Conservation (phyloP, 1,284 basidiomycete species). For the Exobasidium rhododendri region DNA sequence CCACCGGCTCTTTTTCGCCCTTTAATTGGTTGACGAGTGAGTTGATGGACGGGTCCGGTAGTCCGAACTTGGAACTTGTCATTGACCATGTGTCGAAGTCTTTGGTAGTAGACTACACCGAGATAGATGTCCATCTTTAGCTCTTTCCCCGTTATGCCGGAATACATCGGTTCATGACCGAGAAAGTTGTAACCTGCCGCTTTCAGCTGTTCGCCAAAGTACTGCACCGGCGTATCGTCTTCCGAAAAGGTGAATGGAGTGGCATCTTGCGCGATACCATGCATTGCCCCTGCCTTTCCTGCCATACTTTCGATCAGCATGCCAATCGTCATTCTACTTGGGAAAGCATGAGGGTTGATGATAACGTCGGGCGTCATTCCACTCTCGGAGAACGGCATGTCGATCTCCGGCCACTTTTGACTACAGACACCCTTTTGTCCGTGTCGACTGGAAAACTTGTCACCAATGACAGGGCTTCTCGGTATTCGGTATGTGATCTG, state of each 20-base stretch:
- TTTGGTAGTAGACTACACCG: constrained; percentile 97
- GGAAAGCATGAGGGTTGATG: constrained; percentile 99
- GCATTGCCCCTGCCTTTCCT: constrained; percentile 96
- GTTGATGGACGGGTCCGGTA: constrained; percentile 89
- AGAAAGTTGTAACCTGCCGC: constrained; percentile 98
- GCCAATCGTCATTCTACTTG: constrained; percentile 98
- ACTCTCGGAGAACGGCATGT: constrained; percentile 98
- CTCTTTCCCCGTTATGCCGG: constrained; percentile 96
- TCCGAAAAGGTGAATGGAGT: constrained; percentile 80
- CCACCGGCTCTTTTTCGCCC: constrained; percentile 97
- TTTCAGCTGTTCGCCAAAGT: constrained; percentile 91
- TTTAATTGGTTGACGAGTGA: constrained; percentile 97
- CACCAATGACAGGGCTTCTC: constrained; percentile 93
- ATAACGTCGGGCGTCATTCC: constrained; percentile 99
- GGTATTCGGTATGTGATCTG: constrained; percentile 91
- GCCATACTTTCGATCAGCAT: constrained; percentile 99
- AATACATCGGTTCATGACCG: constrained; percentile 99
- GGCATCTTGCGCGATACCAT: constrained; percentile 94
- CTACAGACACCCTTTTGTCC: constrained; percentile 99
- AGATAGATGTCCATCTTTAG: constrained; percentile 98
- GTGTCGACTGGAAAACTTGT: constrained; percentile 98
- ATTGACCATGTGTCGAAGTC: constrained; percentile 97
- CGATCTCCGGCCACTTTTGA: constrained; percentile 88
- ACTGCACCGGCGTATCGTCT: constrained; percentile 89
- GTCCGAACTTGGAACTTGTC: constrained; percentile 99